Percentiles rank a stretch among this genome's conserved stretches.
These are phyloP conservation scores for Torulaspora delbrueckii DNA, from an alignment of 805 yeast species.

Conservation along the genomic window DNA sequence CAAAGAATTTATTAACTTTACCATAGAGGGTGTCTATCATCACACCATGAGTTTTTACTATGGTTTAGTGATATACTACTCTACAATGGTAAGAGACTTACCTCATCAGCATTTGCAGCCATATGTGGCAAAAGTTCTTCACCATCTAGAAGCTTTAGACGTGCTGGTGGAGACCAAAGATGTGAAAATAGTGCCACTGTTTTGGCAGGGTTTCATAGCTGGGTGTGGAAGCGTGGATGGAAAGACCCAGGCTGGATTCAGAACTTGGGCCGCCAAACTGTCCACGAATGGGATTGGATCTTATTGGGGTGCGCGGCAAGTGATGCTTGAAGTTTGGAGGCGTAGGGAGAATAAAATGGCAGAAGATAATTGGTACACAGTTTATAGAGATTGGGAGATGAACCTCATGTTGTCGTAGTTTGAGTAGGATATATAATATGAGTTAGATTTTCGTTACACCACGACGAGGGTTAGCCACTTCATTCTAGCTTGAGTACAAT, in stretches of 20 bases:
- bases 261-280: slow-evolving; percentile 53
- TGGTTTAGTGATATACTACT: slow-evolving; percentile 65
- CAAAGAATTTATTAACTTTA: slow-evolving; percentile 29
- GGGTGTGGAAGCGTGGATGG: slow-evolving; percentile 70
- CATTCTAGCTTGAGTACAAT: too few relatives aligned
- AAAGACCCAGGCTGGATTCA: slow-evolving; percentile 58
- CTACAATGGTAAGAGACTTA: slow-evolving; percentile 54
- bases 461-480: neutral
- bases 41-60: slow-evolving; percentile 77
- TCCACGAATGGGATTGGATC: slow-evolving; percentile 63
- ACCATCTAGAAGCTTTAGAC: slow-evolving; percentile 60
- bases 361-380: slow-evolving; percentile 71
- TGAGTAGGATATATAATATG: neutral
- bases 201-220: slow-evolving; percentile 88
- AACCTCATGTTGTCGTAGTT: slow-evolving; percentile 57
- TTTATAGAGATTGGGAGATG: slow-evolving; percentile 79
- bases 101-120: slow-evolving; percentile 56
- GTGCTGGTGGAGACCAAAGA: slow-evolving; percentile 44
- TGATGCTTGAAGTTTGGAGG: slow-evolving; percentile 82
- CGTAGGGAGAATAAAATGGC: slow-evolving; percentile 56
- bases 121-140: slow-evolving; percentile 55
- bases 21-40: slow-evolving; percentile 68
- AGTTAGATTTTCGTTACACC: neutral
- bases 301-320: slow-evolving; percentile 81
- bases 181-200: slow-evolving; percentile 64